phyloP scores from a whole-genome alignment of 164 flowering plant genomes.

The Piper longum region DNA sequence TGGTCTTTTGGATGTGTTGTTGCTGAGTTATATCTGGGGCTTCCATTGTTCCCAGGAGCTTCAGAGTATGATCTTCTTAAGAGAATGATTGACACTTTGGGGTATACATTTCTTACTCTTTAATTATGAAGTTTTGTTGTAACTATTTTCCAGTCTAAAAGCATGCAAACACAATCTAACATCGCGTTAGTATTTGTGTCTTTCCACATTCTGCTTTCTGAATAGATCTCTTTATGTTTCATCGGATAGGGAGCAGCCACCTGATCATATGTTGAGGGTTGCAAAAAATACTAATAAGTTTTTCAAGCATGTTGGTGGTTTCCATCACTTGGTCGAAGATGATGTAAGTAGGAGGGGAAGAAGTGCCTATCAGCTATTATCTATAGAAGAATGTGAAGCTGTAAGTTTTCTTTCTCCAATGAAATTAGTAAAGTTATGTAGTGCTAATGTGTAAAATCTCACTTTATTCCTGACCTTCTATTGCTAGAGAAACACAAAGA shows the following conservation, averaged over 20 bases:
- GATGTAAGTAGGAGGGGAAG: conserved; percentile 26
- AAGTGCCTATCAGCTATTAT: conserved; percentile 56
- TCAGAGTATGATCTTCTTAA: conserved; percentile 92
- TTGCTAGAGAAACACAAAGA: conserved; percentile 70
- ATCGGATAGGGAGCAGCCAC: conserved; percentile 74
- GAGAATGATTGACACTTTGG: conserved; percentile 76
- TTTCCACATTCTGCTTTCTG: background rate
- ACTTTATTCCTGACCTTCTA: background rate
- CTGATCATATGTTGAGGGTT: conserved; percentile 74
- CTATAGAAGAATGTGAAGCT: conserved; percentile 81
- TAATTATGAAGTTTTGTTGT: background rate
- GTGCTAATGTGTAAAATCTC: background rate
- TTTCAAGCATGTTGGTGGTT: conserved; percentile 64
- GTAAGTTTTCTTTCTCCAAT: conserved; percentile 35
- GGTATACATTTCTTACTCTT: conserved; percentile 33
- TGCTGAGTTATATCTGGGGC: conserved; percentile 86
- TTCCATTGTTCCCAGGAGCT: conserved; percentile 95
- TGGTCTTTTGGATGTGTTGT: conserved; percentile 99
- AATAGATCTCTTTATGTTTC: background rate
- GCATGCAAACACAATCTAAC: too few relatives aligned
- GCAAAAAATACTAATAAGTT: conserved; percentile 81
- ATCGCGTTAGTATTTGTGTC: background rate
- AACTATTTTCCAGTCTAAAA: background rate
- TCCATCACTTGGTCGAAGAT: conserved; percentile 33
- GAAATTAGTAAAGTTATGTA: conserved; percentile 2